Percentiles rank a stretch among this genome's conserved stretches.
These are phyloP conservation scores for Pestalotiopsis sp. DNA, from an alignment of 2,329 filamentous ascomycete species.

Conservation along the genomic window DNA sequence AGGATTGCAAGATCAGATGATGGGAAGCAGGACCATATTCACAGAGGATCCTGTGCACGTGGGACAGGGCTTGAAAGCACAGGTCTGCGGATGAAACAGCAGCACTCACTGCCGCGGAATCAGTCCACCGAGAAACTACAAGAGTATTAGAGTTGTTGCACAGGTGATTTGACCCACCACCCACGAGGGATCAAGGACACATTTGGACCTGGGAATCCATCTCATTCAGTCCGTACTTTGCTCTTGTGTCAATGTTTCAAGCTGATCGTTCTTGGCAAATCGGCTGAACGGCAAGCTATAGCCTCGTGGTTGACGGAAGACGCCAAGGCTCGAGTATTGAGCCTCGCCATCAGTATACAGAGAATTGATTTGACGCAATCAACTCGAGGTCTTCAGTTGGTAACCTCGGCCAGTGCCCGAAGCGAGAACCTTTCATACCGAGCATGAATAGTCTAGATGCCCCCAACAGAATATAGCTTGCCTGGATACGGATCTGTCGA, in stretches of 20 bases:
- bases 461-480: background rate
- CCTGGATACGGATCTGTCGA: background rate
- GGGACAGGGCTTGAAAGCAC: background rate
- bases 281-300: background rate
- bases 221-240: background rate
- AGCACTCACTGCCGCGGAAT: background rate
- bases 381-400: background rate
- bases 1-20: background rate
- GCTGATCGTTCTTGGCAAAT: conserved; percentile 10
- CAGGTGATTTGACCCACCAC: background rate
- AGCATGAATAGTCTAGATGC: background rate
- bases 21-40: background rate
- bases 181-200: background rate
- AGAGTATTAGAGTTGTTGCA: background rate
- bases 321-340: background rate
- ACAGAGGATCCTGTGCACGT: background rate
- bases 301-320: background rate
- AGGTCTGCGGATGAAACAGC: background rate
- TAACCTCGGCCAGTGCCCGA: background rate
- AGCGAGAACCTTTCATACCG: background rate
- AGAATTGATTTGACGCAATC: background rate
- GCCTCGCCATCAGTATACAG: background rate
- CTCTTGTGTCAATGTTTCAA: conserved; percentile 11
- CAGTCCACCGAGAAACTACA: background rate
- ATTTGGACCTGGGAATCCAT: background rate